Evolutionary conservation across 163 green algal species (phyloP), one percentile per base, ranked within the genome.

Genomic region (Scenedesmus sp.): DNA sequence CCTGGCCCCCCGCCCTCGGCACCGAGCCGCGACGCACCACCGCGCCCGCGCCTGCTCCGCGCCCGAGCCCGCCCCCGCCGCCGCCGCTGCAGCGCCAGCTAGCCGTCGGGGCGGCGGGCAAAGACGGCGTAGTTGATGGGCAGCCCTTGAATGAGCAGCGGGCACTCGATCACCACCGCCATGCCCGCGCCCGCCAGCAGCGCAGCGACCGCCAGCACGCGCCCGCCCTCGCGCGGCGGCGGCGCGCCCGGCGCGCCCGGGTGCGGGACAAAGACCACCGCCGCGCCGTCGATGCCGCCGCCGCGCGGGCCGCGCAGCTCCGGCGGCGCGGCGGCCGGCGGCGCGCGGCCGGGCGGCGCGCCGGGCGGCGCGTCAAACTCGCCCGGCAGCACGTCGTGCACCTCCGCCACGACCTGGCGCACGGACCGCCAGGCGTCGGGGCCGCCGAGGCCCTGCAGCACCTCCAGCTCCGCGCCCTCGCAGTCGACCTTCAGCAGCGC

Each of bases 401-500:
- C 60, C 47, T 69, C 60, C 20, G 47, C 31, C 22, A 69, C 60
- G 11, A 69, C 24, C 60, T 69, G 60, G 29, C 47, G 60, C 24
- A 69, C 14, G 13, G 29, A 15, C 26, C n/a, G 0, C 60, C 60
- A 69, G 4, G n/a, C n/a, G n/a, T n/a, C 24, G n/a, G 44, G 13
- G 9, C 48, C 20, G n/a, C 60, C 47, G 14, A 69, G 44, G 14
- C 60, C 60, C 10, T 44, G 29, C 60, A 69, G 47, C 60, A 69
- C 60, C 13, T 53, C 9, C 60, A 48, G 13, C 60, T 69, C 60
- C 15, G 44, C 6, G 31, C 60, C 60, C 31, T 69, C 60, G 9
- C 29, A 29, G 24, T 69, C 60, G 4, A 69, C 47, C 31, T 69
- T 69, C 24, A 69, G 13, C 3, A 69, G 24, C 14, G 22, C 24